Base-by-base conservation (phyloP, 1,284 basidiomycete species). In the Blastosporella zonata region DNA sequence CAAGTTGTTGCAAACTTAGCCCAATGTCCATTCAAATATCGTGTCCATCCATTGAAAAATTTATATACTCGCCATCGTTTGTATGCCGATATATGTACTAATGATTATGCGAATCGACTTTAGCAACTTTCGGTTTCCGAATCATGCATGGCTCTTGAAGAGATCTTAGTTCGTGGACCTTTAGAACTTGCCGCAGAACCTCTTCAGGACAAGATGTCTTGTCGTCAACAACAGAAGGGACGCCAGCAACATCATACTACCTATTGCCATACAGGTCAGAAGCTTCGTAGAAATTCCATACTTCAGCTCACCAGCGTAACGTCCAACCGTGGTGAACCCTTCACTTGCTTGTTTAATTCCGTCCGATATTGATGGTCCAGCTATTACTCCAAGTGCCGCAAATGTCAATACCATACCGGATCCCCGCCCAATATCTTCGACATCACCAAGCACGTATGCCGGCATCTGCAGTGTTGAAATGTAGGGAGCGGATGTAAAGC, bases 281-380 rank as follows among this genome's bases (percentile, higher is more conserved):
- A 8, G 3, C 3, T 12, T n/a, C 2, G 28, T 20, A 10, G 8
- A 38, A 4, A 20, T 22, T n/a, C n/a, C 3, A 12, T 18, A 34
- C 27, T 38, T 15, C 1, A 18, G 54, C 57, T 53, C 50, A 77
- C 79, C 79, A 45, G 80, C 79, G 54, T 79, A 82, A 43, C 71
- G 69, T 1, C 80, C 79, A 13, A 80, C 78, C 12, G 58, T 64
- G 27, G 64, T 61, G 56, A 73, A 82, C 2, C 69, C 67, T 10
- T 69, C 71, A 2, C 74, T 73, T 0, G 68, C 62, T 6, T 59
- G 58, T 49, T 71, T 67, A 52, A 84, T 81, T 0, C 76, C 77
- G 18, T 81, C 80, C 7, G 78, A 79, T 52, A 82, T 79, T 0
- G 81, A 80, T 17, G 78, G 78, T 1, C 81, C 80, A 5, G 67